Base-by-base conservation (phyloP, 2,329 filamentous ascomycete genomes). In the Beauveria pseudobassiana region DNA sequence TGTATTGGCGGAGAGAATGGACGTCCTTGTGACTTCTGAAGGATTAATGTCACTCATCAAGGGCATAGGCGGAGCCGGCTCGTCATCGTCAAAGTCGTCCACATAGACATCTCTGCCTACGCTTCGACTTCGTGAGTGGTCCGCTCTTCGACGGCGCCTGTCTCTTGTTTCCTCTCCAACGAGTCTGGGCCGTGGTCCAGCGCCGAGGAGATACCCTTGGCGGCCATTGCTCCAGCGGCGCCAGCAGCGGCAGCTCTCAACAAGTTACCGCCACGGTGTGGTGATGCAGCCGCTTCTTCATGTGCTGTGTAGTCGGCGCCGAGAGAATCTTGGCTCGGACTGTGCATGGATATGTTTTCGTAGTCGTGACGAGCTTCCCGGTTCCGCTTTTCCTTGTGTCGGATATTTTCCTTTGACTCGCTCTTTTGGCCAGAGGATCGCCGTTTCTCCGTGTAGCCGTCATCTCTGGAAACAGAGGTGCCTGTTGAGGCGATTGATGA, bases 1-100 rank as follows among this genome's bases (percentile, higher is more conserved):
- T 0, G 90, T 90, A 30, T 89, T 87, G 34, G 90, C 89, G 5
- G 93, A 95, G 20, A 95, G 76, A 59, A 98, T 90, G 0, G 93
- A 97, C 18, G 89, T 89, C 67, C 93, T 83, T 0, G 93, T 98
- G 61, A 97, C 75, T 57, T 97, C 93, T 0, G 93, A 96, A 48
- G 89, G 85, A 66, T 90, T 89, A 62, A 96, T 84, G 61, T 91
- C 90, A 74, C 93, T 96, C 74, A 89, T 88, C 64, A 96, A 81
- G 3, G 93, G 93, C 88, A 97, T 91, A 6, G 90, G 90, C 7
- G 92, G 79, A 16, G 90, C 83, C 54, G 61, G 63, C 22, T 86
- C 78, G 57, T 83, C 77, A 2, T 82, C 78, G 6, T 82, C 82
- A 45, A 80, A 79, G 12, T 81, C 80, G 14, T 84, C 81, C 1